Evolutionary conservation across 192 early-diverging fungal species (phyloP), one percentile per base, ranked within the genome.

Genomic region (Linnemannia zychae): DNA sequence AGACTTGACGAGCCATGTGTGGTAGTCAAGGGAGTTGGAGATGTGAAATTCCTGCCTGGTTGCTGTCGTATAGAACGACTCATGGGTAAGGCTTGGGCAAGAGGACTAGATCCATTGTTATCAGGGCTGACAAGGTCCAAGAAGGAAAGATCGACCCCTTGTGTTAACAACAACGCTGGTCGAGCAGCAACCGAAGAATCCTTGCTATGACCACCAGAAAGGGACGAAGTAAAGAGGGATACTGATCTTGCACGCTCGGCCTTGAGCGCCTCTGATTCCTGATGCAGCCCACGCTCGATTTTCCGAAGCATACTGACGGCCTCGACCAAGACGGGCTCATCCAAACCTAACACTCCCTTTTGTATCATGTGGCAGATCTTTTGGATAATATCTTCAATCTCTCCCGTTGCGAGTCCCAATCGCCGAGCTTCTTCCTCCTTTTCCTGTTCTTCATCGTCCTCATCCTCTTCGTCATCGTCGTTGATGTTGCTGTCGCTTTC

Each of bases 321-420:
- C 22, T 79, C 76, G 0, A 85, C 38, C 74, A 85, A 24, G 16
- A 85, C 65, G 52, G 83, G 77, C 40, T 85, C 83, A 40, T 85
- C 77, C 36, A 85, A 38, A 12, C 72, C 83, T 40, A 85, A 47
- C 20, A 79, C 83, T 2, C 83, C 78, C 38, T 79, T 85, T 47
- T 85, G 83, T 31, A 79, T 79, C 78, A 85, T 79, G 5, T 40
- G 49, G 44, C 83, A 85, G n/a, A 85, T 40, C 48, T 85, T 85
- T 37, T 85, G 83, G 11, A 85, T 65, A 52, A 85, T 79, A 22
- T 79, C 83, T n/a, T 85, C 83, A 28, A 85, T 79, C 70, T 85
- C 83, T 7, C 6, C 28, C 0, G 83, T 85, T 5, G 83, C 83
- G 16, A 79, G 72, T 7, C 83, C 83, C 11, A 85, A 72, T 65